Evolutionary conservation across 176 grass and related monocot species (phyloP), one percentile per base, ranked within the genome.

Genomic region (Eragrostis nindensis): DNA sequence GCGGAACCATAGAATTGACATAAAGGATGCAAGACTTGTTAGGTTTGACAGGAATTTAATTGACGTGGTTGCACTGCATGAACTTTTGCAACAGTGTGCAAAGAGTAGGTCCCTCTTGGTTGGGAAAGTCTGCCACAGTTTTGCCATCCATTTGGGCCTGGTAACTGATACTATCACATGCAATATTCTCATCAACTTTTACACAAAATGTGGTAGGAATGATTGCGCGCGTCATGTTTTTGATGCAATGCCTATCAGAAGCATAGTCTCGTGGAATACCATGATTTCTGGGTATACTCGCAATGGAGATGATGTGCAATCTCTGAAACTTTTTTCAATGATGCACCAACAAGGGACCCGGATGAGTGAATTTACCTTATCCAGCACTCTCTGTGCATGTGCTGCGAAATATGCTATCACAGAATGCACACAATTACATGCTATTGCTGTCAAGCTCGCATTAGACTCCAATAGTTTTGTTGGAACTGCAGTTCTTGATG

Each of bases 111-210:
- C 77, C 62, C 68, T 91, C 17, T 52, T 89, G 49, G 62, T 54
- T 87, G 86, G 84, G 46, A 87, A 82, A 80, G 56, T 76, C 25
- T 91, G 80, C 61, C 92, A 94, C 75, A 73, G 86, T 72, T 79
- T 89, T 72, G 84, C 76, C 50, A 78, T 89, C 78, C 86, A 85
- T 40, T 72, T 73, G 74, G 92, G 83, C 60, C 49, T 94, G 67
- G 71, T 82, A 39, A 49, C 68, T 75, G 83, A 94, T 89, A 88
- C 71, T 56, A 3, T 89, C 32, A 87, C 80, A 42, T 89, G 80
- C 72, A 91, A 91, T 86, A 87, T 94, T 82, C 75, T 91, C 32
- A 94, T 91, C 68, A 91, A 91, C 68, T 56, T 87, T 18, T 91
- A 85, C 73, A 79, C 86, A 57, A 89, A 91, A 91, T 89, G 89